These are phyloP conservation scores for Hypoxylon sp. DNA, from an alignment of 2,329 filamentous ascomycete species.

Conservation along the genomic window DNA sequence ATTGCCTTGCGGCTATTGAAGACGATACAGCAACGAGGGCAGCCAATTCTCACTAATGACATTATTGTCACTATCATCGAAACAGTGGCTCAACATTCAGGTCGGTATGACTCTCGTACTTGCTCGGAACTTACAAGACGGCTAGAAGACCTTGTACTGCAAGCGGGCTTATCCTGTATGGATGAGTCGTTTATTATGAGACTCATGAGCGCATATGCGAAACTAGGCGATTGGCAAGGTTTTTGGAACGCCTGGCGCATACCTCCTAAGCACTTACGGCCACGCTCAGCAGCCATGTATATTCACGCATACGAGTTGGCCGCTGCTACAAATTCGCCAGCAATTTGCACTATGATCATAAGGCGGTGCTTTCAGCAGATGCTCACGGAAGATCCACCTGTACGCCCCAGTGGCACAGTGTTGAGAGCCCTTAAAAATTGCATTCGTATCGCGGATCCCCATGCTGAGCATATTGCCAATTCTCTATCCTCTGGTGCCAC, in stretches of 20 bases:
- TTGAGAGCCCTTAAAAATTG: slow-evolving; percentile 67
- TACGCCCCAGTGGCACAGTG: slow-evolving; percentile 62
- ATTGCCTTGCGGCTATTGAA: slow-evolving; percentile 62
- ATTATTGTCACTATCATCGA: slow-evolving; percentile 66
- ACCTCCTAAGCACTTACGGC: slow-evolving; percentile 63
- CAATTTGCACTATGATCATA: slow-evolving; percentile 63
- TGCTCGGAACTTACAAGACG: slow-evolving; percentile 57
- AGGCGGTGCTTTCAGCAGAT: slow-evolving; percentile 73
- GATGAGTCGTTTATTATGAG: slow-evolving; percentile 56
- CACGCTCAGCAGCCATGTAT: slow-evolving; percentile 70
- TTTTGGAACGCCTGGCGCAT: slow-evolving; percentile 75
- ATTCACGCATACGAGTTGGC: slow-evolving; percentile 66
- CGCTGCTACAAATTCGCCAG: slow-evolving; percentile 60
- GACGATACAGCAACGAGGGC: slow-evolving; percentile 62
- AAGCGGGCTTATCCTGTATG: slow-evolving; percentile 58
- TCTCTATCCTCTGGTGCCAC: slow-evolving; percentile 43
- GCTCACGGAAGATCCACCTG: slow-evolving; percentile 65
- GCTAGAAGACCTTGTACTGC: slow-evolving; percentile 62
- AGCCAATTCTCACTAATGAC: slow-evolving; percentile 61
- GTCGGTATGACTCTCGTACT: slow-evolving; percentile 55
- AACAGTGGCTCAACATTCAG: slow-evolving; percentile 54
- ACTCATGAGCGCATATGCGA: slow-evolving; percentile 64
- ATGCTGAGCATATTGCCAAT: slow-evolving; percentile 57
- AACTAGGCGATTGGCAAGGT: slow-evolving; percentile 64
- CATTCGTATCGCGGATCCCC: slow-evolving; percentile 68